Conservation (phyloP, 768 basidiomycete genomes). For the Jaapia argillacea region DNA sequence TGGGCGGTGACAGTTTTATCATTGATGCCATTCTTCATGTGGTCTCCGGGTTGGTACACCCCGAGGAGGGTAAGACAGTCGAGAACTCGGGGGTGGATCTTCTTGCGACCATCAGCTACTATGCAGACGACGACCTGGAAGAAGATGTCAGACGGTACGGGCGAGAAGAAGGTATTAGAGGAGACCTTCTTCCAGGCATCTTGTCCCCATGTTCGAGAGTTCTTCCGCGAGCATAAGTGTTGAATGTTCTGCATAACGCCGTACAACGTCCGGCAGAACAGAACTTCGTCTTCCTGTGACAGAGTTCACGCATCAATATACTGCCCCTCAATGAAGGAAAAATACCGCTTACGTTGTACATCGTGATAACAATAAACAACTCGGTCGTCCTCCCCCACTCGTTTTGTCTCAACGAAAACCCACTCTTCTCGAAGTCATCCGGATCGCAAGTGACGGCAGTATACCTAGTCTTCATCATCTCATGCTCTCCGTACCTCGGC, state of each 20-base stretch:
- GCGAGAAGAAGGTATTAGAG: neutral
- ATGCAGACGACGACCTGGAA: conserved; percentile 85
- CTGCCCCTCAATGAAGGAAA: neutral
- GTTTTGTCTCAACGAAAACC: conserved; percentile 81
- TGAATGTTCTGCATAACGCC: conserved; percentile 89
- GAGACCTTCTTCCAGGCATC: conserved; percentile 92
- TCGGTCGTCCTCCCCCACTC: conserved; percentile 75
- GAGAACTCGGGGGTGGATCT: conserved; percentile 74
- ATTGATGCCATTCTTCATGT: conserved; percentile 57
- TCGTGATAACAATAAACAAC: conserved; percentile 88
- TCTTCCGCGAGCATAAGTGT: conserved; percentile 75
- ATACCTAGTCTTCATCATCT: conserved; percentile 67
- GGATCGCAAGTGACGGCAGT: conserved; percentile 93
- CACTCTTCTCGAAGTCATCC: conserved; percentile 77
- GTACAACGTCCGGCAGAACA: conserved; percentile 89
- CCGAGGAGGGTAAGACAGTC: conserved; percentile 89
- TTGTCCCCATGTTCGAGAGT: conserved; percentile 90
- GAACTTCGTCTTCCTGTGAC: conserved; percentile 71
- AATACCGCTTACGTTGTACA: conserved; percentile 74
- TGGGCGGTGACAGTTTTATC: conserved; percentile 64
- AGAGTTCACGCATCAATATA: conserved; percentile 1
- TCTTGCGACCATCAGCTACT: conserved; percentile 80
- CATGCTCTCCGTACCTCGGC: conserved; percentile 57
- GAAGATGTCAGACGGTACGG: neutral
- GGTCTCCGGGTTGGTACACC: conserved; percentile 71